Percentiles rank a stretch among this genome's conserved stretches.
Conservation (phyloP, 2,329 filamentous ascomycete species). For the Paracamarosporium sp. region DNA sequence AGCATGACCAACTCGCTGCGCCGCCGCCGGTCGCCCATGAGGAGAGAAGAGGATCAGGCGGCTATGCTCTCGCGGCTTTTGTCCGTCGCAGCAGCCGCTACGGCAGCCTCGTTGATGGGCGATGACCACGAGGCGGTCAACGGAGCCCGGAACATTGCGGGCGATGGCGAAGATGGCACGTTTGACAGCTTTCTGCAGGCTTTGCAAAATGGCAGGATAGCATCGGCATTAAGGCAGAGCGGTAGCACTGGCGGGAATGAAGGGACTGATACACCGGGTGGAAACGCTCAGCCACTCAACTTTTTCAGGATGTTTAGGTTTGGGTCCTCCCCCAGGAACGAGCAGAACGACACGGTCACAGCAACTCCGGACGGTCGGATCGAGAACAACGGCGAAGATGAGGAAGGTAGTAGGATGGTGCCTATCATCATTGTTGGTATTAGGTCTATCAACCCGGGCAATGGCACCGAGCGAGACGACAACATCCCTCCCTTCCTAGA, state of each 20-base stretch:
- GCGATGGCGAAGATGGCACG: constrained; percentile 65
- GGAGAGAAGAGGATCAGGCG: constrained; percentile 66
- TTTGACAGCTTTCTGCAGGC: constrained; percentile 69
- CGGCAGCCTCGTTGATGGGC: constrained; percentile 70
- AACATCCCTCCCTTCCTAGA: constrained; percentile 58
- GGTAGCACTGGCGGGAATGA: constrained; percentile 43
- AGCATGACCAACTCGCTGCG: constrained; percentile 54
- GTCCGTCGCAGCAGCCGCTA: constrained; percentile 68
- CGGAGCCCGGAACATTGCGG: constrained; percentile 61
- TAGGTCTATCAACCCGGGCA: constrained; percentile 65
- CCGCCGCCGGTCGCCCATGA: constrained; percentile 60
- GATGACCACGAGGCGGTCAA: constrained; percentile 62
- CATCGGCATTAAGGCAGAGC: constrained; percentile 61
- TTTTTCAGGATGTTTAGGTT: constrained; percentile 75
- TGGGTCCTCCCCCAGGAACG: constrained; percentile 54
- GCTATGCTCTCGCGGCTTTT: constrained; percentile 67
- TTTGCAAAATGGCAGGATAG: constrained; percentile 65
- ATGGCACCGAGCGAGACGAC: constrained; percentile 53
- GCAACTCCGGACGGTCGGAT: constrained; percentile 29
- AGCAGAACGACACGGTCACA: neutral
- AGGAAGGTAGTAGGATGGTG: constrained; percentile 65
- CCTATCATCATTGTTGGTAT: constrained; percentile 75
- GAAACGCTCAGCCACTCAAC: constrained; percentile 64
- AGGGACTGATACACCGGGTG: constrained; percentile 43
- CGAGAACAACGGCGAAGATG: constrained; percentile 18